phyloP scores from a whole-genome alignment of 2,329 filamentous ascomycete genomes.

The Aureobasidium mangrovei region DNA sequence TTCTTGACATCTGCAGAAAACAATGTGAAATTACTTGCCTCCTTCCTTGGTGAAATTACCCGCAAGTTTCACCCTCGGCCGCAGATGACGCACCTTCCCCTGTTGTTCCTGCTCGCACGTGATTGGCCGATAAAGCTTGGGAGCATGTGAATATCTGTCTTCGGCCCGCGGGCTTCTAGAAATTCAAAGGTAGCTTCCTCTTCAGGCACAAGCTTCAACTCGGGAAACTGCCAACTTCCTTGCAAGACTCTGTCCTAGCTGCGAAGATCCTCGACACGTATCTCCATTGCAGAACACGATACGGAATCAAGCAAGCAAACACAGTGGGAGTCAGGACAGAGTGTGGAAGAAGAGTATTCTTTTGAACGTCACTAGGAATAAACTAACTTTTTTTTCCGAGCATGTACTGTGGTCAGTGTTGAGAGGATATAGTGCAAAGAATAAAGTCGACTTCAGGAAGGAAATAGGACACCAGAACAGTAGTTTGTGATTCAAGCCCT shows the following conservation, averaged over 20 bases:
- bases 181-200: neutral
- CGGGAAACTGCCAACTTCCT: too few relatives aligned
- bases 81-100: neutral
- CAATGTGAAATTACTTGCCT: neutral
- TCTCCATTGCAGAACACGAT: too few relatives aligned
- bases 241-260: too few relatives aligned
- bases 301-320: too few relatives aligned
- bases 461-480: neutral
- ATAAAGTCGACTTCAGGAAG: neutral
- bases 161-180: neutral
- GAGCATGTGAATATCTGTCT: neutral
- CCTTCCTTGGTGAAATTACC: neutral
- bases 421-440: too few relatives aligned
- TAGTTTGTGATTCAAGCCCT: too few relatives aligned
- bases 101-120: neutral
- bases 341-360: too few relatives aligned
- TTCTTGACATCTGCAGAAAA: neutral
- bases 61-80: conserved; percentile 4
- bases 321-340: too few relatives aligned
- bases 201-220: neutral
- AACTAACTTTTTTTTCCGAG: too few relatives aligned
- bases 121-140: conserved; percentile 1
- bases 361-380: too few relatives aligned
- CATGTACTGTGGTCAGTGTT: too few relatives aligned
- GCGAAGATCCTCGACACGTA: too few relatives aligned